phyloP scores from a whole-genome alignment of 805 yeast species.

The Scheffersomyces stipitis region DNA sequence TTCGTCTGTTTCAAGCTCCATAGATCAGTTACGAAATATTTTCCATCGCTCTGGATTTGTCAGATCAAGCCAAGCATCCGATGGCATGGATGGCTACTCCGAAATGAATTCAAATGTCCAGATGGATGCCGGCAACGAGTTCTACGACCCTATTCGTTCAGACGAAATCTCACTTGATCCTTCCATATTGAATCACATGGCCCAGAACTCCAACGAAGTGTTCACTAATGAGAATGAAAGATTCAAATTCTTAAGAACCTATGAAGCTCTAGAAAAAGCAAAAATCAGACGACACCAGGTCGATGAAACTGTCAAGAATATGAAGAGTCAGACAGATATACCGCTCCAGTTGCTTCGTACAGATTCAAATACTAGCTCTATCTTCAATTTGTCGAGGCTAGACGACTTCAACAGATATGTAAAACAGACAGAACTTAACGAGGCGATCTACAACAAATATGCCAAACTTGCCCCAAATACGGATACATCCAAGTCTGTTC shows the following conservation, averaged over 20 bases:
- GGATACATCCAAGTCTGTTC: conserved; percentile 18
- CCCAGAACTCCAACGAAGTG: conserved; percentile 6
- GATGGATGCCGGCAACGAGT: background rate
- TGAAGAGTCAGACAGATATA: conserved; percentile 9
- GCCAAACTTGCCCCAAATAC: conserved; percentile 5
- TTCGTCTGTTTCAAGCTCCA: conserved; percentile 11
- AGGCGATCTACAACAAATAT: conserved; percentile 24
- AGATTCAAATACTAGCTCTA: conserved; percentile 14
- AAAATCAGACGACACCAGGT: conserved; percentile 4
- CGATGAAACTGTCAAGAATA: conserved; percentile 4
- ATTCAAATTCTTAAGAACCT: conserved; percentile 26
- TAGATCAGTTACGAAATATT: conserved; percentile 7
- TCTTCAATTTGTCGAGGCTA: conserved; percentile 29
- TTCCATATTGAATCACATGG: conserved; percentile 22
- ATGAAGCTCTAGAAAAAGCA: conserved; percentile 17
- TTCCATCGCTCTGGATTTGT: no score
- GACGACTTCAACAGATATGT: conserved; percentile 37
- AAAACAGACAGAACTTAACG: conserved; percentile 34
- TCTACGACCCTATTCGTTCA: no score
- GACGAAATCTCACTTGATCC: conserved; percentile 20
- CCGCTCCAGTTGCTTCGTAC: conserved; percentile 9
- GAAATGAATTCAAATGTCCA: conserved; percentile 10
- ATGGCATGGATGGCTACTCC: no score
- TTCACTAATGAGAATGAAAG: conserved; percentile 15
- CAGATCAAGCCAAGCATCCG: no score